phyloP scores from a whole-genome alignment of 2,329 filamentous ascomycete species.

The Aspergillus fischeri region DNA sequence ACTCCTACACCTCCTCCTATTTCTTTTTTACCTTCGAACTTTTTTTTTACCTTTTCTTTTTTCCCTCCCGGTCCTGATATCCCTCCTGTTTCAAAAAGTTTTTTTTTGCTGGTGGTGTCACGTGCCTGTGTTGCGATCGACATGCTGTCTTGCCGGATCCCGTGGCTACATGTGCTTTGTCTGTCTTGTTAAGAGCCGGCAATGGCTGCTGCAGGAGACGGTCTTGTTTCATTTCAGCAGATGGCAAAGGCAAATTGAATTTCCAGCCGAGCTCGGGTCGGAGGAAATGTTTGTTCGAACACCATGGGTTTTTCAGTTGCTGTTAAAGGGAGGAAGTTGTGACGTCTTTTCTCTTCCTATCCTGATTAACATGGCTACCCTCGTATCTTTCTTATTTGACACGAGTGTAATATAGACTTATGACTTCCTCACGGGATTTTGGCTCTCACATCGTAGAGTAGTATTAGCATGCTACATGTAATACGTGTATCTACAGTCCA shows the following conservation, averaged over 20 bases:
- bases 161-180: conserved; percentile 4
- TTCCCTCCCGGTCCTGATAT: conserved; percentile 37
- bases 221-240: conserved; percentile 3
- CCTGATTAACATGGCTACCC: conserved; percentile 7
- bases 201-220: background rate
- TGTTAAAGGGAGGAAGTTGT: conserved; percentile 23
- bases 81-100: conserved; percentile 39
- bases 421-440: conserved; percentile 22
- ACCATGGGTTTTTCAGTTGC: conserved; percentile 16
- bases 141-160: conserved; percentile 20
- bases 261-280: conserved; percentile 12
- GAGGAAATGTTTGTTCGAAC: conserved; percentile 23
- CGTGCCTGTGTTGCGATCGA: conserved; percentile 31
- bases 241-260: background rate
- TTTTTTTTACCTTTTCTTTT: conserved; percentile 20
- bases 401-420: conserved; percentile 30
- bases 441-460: background rate
- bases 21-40: conserved; percentile 10
- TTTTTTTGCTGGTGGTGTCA: conserved; percentile 33
- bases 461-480: no score
- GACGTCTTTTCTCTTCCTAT: conserved; percentile 20
- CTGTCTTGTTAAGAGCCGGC: background rate
- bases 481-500: background rate
- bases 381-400: conserved; percentile 18
- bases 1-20: conserved; percentile 13